These are phyloP conservation scores for Suhomyces kunorum DNA, from an alignment of 1,139 yeast species.

Conservation along the genomic window DNA sequence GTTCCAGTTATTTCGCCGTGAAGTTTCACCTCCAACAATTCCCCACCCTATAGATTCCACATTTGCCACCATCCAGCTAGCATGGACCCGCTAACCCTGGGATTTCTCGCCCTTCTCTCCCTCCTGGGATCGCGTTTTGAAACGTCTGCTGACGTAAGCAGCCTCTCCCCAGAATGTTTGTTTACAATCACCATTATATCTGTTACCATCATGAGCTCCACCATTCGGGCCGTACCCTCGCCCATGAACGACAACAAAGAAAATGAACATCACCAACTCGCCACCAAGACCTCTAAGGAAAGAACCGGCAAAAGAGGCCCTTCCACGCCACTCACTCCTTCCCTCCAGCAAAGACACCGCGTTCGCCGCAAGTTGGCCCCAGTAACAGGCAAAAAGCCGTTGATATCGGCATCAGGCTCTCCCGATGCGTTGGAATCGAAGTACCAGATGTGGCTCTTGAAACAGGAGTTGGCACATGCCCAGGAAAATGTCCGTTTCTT, in stretches of 20 bases:
- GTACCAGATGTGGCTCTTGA: constrained; percentile 24
- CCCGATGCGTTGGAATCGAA: constrained; percentile 20
- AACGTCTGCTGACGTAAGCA: too few relatives aligned
- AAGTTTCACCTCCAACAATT: too few relatives aligned
- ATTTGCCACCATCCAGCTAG: too few relatives aligned
- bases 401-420: constrained; percentile 10
- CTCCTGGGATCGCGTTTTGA: too few relatives aligned
- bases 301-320: constrained; percentile 24
- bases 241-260: constrained; percentile 8
- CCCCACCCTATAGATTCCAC: too few relatives aligned
- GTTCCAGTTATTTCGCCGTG: too few relatives aligned
- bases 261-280: background rate
- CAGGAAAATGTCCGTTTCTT: constrained; percentile 21
- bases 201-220: constrained; percentile 3
- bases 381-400: background rate
- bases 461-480: constrained; percentile 18
- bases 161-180: background rate
- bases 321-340: constrained; percentile 26
- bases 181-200: background rate
- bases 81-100: too few relatives aligned
- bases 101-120: too few relatives aligned
- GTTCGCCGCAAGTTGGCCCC: constrained; percentile 18
- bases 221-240: constrained; percentile 1
- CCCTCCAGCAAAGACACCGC: constrained; percentile 18
- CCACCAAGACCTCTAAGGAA: constrained; percentile 5